Evolutionary conservation across 805 yeast genomes (phyloP).

Genomic region (Isabelozyma pseudorhagii): DNA sequence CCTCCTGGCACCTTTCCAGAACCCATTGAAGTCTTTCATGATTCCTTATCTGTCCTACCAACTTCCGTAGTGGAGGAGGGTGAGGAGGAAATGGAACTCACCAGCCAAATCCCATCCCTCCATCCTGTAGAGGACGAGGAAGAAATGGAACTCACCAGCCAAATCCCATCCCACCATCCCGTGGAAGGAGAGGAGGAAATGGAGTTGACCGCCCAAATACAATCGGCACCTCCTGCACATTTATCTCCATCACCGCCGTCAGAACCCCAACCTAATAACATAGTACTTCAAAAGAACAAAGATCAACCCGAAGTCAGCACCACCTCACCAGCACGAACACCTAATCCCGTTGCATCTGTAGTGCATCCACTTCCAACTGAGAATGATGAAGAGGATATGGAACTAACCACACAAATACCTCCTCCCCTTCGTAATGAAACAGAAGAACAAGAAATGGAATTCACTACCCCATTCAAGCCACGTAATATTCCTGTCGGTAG

Average conservation of each 20-base stretch:
- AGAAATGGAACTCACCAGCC: constrained; percentile 26
- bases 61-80: constrained; percentile 3
- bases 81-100: constrained; percentile 29
- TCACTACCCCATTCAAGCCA: constrained; percentile 14
- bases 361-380: background rate
- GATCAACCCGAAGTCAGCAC: background rate
- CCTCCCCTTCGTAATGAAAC: background rate
- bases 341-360: background rate
- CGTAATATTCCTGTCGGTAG: background rate
- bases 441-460: constrained; percentile 20
- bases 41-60: background rate
- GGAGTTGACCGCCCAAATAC: constrained; percentile 19
- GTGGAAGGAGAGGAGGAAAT: constrained; percentile 7
- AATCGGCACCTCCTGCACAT: background rate
- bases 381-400: background rate
- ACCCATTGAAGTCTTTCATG: background rate
- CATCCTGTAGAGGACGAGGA: constrained; percentile 1
- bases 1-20: background rate
- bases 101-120: constrained; percentile 13
- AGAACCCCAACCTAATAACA: background rate
- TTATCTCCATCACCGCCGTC: background rate
- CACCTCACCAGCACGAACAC: background rate
- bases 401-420: background rate
- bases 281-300: background rate
- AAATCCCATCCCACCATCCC: constrained; percentile 5